Base-by-base conservation (phyloP, 176 grass and related monocot genomes). In the Musa schizocarpa region DNA sequence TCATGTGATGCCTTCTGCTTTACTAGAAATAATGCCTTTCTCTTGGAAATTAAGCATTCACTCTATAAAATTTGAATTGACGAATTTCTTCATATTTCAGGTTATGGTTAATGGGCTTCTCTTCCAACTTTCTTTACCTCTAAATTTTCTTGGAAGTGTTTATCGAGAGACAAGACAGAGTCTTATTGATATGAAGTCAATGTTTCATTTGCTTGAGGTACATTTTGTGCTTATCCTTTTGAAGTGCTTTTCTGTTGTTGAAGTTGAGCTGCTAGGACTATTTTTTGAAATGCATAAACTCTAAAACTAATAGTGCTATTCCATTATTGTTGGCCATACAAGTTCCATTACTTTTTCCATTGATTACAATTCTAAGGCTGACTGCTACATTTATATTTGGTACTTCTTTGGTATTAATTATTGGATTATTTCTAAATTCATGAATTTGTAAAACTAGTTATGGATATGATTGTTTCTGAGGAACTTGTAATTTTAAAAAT, bases 41-140 rank as follows among this genome's bases (percentile, higher is more conserved):
- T 68, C 26, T 29, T 25, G 24, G 63, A 13, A 29, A 26, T 24
- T 64, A 27, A 26, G 12, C 63, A 66, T 66, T 14, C 11, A 27
- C 25, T 27, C 12, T 66, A 13, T 29, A 14, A 26, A 34, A 34
- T 68, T 34, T 16, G 13, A 68, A 14, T 29, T 6, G 34, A 43
- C 3, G 0, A 4, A 43, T 43, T 43, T 43, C 4, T 43, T 43
- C 34, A 43, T 43, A 6, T 52, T 85, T 55, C 62, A 98, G 94
- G 94, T 98, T 69, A 98, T 98, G 94, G 94, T 98, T 54, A 98
- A 98, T 89, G 94, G 94, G 49, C 94, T 98, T 82, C 84, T 98
- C 48, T 98, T 98, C 84, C 94, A 98, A 82, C 88, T 98, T 72
- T 98, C 94, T 70, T 71, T 93, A 55, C 94, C 94, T 69, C 88